A percentile compares a stretch with the other conserved stretches of the same genome.
These are phyloP conservation scores for Rhodotorula sp. DNA, from an alignment of 1,284 basidiomycete genomes.

Conservation along the genomic window DNA sequence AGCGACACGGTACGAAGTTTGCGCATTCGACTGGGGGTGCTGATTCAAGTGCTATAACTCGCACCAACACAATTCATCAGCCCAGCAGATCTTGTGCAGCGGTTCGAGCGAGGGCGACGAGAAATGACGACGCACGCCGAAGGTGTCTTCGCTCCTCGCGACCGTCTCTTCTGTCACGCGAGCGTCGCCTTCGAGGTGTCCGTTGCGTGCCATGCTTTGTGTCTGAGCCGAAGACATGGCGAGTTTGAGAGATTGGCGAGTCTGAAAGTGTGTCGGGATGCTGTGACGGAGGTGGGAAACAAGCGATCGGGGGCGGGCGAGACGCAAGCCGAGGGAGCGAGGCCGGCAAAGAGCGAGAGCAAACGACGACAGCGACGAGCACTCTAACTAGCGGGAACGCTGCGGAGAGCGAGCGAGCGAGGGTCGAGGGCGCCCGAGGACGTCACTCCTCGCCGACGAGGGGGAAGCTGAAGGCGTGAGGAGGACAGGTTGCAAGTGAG, in stretches of 20 bases:
- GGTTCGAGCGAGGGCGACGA: neutral
- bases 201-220: neutral
- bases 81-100: neutral
- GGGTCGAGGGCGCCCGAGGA: neutral
- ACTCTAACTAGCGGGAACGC: neutral
- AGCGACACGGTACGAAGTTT: constrained; percentile 57
- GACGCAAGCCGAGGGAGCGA: neutral
- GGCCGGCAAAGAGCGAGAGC: neutral
- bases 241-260: neutral
- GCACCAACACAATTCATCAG: too few relatives aligned
- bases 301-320: neutral
- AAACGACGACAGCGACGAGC: neutral
- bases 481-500: too few relatives aligned
- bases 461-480: too few relatives aligned
- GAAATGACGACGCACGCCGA: constrained; percentile 12
- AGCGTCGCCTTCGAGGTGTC: constrained; percentile 28
- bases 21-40: constrained; percentile 5
- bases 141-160: constrained; percentile 27
- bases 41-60: constrained; percentile 49
- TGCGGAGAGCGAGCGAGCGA: neutral
- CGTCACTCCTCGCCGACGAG: too few relatives aligned
- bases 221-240: neutral
- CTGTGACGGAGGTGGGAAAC: neutral
- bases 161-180: constrained; percentile 26
- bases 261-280: neutral